A percentile compares a stretch with the other conserved stretches of the same genome.
phyloP scores from a whole-genome alignment of 805 yeast genomes.

The Scheffersomyces lignosus region DNA sequence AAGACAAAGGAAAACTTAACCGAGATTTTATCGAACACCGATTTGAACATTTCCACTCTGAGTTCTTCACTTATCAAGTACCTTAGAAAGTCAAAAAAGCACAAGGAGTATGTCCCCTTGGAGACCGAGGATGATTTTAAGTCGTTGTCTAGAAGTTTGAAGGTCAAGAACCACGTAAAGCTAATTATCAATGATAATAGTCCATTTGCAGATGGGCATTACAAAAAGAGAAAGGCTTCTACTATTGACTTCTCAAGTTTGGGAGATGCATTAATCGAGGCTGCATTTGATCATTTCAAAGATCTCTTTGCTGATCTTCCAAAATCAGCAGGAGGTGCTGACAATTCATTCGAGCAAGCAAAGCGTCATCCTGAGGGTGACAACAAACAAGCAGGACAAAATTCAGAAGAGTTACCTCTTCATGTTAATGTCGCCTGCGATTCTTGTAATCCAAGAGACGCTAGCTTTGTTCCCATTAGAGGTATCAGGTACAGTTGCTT shows the following conservation, averaged over 20 bases:
- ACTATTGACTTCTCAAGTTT: constrained; percentile 20
- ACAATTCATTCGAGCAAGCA: constrained; percentile 1
- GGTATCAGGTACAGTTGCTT: constrained; percentile 54
- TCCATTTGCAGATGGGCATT: constrained; percentile 3
- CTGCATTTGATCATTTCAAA: constrained; percentile 28
- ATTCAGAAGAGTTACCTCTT: constrained; percentile 3
- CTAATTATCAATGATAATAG: constrained; percentile 25
- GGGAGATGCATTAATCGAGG: constrained; percentile 26
- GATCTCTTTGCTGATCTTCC: constrained; percentile 19
- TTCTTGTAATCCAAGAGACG: constrained; percentile 26
- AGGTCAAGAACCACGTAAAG: constrained; percentile 46
- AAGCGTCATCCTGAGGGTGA: neutral
- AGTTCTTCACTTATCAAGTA: constrained; percentile 4
- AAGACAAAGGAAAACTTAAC: constrained; percentile 8
- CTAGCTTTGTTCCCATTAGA: constrained; percentile 28
- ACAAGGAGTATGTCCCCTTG: constrained; percentile 39
- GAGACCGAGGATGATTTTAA: constrained; percentile 40
- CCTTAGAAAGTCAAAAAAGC: constrained; percentile 49
- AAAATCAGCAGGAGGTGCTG: constrained; percentile 1
- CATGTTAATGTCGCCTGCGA: constrained; percentile 36
- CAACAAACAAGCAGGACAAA: too few relatives aligned
- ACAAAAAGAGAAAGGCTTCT: neutral
- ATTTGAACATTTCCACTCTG: constrained; percentile 2
- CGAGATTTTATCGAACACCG: constrained; percentile 4
- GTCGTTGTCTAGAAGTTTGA: constrained; percentile 45